Evolutionary conservation across 108 stramenopile species (phyloP), one percentile per base, ranked within the genome.

Genomic region (Cyclotella sp.): DNA sequence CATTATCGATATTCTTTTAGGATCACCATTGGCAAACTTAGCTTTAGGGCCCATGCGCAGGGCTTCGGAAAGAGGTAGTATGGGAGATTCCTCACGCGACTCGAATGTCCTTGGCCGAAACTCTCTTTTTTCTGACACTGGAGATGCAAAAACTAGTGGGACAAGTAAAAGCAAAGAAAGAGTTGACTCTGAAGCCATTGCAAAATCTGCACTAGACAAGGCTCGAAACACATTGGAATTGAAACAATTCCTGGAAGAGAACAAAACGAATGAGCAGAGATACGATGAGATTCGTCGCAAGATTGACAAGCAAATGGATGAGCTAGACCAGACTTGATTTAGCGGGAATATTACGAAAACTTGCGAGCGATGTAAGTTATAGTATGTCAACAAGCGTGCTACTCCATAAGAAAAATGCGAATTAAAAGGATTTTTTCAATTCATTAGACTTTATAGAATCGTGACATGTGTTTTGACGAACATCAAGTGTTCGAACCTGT

Each of bases 1-100:
- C 14, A 77, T 95, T 15, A 19, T 93, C 6, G 94, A 95, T 69
- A 95, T 95, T 80, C 63, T 90, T 1, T 57, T 95, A 47, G 94
- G 94, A 55, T 89, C 86, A 12, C 94, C 94, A 16, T 12, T 91
- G 41, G 92, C 89, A 24, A 92, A 93, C 70, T 18, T 78, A 26
- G 80, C 82, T 18, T 52, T 93, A 62, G 81, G 75, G 22, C 84
- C 89, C 34, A 64, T 92, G 78, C 69, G 72, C 46, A 69, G 67
- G 42, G 83, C 77, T 16, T 70, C 72, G 12, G 76, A 87, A 16
- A 80, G 62, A 39, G 83, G 79, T 7, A 72, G 77, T 39, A 45
- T 44, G 29, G 73, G 79, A 46, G 66, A 53, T 22, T 63, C 63
- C 3, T 14, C 18, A 40, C 3, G 15, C 45, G 15, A 70, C 26